These are phyloP conservation scores for Daldinia decipiens DNA, from an alignment of 495 filamentous ascomycete species.

Conservation along the genomic window DNA sequence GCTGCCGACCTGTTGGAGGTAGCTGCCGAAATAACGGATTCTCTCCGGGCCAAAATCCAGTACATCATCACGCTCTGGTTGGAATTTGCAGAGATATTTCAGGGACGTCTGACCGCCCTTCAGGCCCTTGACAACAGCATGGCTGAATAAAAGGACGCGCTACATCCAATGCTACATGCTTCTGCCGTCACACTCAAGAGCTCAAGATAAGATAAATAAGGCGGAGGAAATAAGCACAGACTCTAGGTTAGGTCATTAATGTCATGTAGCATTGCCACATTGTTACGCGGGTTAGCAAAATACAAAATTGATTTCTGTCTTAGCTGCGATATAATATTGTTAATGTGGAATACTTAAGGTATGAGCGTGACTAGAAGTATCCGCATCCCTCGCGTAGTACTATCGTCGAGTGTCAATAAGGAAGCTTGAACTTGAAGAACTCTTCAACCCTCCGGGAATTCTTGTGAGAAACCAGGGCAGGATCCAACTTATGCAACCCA, in stretches of 20 bases:
- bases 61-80: too few relatives aligned
- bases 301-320: neutral
- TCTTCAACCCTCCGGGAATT: neutral
- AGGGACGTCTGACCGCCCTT: neutral
- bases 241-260: neutral
- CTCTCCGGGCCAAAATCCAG: too few relatives aligned
- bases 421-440: constrained; percentile 2
- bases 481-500: constrained; percentile 10
- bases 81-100: neutral
- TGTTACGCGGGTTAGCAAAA: neutral
- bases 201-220: neutral
- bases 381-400: neutral
- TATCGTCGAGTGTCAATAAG: neutral
- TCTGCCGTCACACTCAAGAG: neutral
- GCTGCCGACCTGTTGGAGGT: too few relatives aligned
- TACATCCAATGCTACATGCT: neutral
- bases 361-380: neutral
- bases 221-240: neutral
- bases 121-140: neutral
- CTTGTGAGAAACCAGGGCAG: neutral
- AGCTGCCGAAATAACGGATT: too few relatives aligned
- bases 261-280: neutral
- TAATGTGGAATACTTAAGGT: neutral
- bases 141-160: neutral
- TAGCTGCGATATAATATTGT: neutral